Evolutionary conservation across 208 protist species (phyloP).

Genomic region (Leishmania major): DNA sequence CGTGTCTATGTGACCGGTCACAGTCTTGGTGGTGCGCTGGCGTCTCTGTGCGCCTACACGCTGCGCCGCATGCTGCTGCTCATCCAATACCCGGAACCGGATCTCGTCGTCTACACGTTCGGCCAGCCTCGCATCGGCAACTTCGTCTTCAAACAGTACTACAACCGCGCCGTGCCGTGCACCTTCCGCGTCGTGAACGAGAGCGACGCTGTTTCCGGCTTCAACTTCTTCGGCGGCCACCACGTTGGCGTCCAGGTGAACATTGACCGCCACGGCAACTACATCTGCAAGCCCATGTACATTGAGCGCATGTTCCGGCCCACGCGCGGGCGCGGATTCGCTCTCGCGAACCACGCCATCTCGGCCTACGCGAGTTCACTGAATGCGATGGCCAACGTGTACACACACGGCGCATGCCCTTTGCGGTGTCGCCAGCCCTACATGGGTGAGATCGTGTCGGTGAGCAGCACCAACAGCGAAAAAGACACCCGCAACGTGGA

Average conservation of each 20-base stretch:
- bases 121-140: slow-evolving; percentile 84
- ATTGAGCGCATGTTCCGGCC: slow-evolving; percentile 79
- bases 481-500: neutral
- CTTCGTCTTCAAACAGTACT: slow-evolving; percentile 61
- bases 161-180: slow-evolving; percentile 74
- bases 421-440: slow-evolving; percentile 49
- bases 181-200: slow-evolving; percentile 90
- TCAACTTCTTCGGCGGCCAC: slow-evolving; percentile 53
- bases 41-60: slow-evolving; percentile 78
- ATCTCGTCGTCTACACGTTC: slow-evolving; percentile 83
- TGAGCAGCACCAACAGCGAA: slow-evolving; percentile 15
- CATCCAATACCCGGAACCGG: slow-evolving; percentile 53
- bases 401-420: slow-evolving; percentile 31
- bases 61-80: slow-evolving; percentile 59
- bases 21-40: slow-evolving; percentile 82
- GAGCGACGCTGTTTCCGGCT: slow-evolving; percentile 75
- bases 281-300: slow-evolving; percentile 78
- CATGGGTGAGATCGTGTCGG: slow-evolving; percentile 22
- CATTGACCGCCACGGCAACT: slow-evolving; percentile 81
- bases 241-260: slow-evolving; percentile 84
- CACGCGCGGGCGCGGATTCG: slow-evolving; percentile 47
- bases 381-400: slow-evolving; percentile 59
- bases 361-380: slow-evolving; percentile 62
- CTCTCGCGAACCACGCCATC: slow-evolving; percentile 56
- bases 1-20: slow-evolving; percentile 78